A percentile compares a stretch with the other conserved stretches of the same genome.
phyloP scores from a whole-genome alignment of 129 eudicot species.

The Chrysanthemum makinoi region DNA sequence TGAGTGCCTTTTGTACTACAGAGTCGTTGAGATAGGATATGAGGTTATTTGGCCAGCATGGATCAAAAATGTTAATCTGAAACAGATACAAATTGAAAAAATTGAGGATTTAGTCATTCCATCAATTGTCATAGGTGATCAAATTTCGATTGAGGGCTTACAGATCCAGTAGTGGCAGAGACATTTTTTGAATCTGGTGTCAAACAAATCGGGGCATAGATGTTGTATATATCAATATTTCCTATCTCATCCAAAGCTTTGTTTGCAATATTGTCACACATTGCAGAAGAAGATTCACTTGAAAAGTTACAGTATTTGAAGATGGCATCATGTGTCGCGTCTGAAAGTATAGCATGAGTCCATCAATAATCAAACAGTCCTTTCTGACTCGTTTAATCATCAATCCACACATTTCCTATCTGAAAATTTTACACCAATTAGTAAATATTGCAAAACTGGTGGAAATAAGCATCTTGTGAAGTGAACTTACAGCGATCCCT shows the following conservation, averaged over 20 bases:
- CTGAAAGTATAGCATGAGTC: constrained; percentile 49
- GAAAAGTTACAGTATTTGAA: constrained; percentile 32
- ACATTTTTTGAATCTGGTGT: constrained; percentile 7
- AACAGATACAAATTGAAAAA: not conserved
- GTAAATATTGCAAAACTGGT: not conserved
- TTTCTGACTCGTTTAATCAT: constrained; percentile 28
- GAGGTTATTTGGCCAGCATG: constrained; percentile 35
- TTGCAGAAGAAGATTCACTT: constrained; percentile 14
- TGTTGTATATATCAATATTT: constrained; percentile 31
- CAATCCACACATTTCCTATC: constrained; percentile 55
- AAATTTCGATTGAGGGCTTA: constrained; percentile 21
- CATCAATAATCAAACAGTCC: constrained; percentile 41
- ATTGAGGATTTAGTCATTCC: not conserved
- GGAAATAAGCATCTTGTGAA: no score
- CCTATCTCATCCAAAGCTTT: constrained; percentile 32
- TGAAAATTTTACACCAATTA: not conserved
- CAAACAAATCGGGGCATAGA: constrained; percentile 42
- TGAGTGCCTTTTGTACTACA: constrained; percentile 39
- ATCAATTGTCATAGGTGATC: not conserved
- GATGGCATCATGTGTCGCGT: constrained; percentile 36
- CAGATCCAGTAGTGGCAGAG: constrained; percentile 25
- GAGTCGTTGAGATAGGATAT: constrained; percentile 28
- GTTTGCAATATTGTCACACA: constrained; percentile 5
- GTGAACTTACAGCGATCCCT: constrained; percentile 46
- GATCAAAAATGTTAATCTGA: constrained; percentile 34